phyloP scores from a whole-genome alignment of 768 basidiomycete species.

The Russula sp. region DNA sequence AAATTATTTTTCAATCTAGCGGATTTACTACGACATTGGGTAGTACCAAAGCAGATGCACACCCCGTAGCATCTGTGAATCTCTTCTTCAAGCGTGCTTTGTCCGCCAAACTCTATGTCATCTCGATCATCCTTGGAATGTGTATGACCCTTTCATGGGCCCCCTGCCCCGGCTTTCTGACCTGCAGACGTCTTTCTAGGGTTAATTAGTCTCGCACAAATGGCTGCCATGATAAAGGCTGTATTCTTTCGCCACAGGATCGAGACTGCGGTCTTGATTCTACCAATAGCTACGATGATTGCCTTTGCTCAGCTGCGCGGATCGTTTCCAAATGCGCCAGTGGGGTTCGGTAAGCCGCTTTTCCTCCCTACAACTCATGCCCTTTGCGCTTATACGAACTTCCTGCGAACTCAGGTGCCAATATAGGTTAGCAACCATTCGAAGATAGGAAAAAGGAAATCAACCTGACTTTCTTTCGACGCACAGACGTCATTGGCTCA shows the following conservation, averaged over 20 bases:
- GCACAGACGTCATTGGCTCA: conserved; percentile 13
- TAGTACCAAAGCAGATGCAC: neutral
- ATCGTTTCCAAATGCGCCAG: conserved; percentile 27
- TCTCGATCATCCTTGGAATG: conserved; percentile 17
- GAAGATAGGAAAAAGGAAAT: neutral
- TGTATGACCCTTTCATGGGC: conserved; percentile 1
- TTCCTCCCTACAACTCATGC: too few species aligned
- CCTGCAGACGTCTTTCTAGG: neutral
- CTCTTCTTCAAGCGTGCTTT: conserved; percentile 1
- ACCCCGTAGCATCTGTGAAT: neutral
- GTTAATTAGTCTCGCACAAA: conserved; percentile 13
- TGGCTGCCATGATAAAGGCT: conserved; percentile 14
- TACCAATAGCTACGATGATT: conserved; percentile 28
- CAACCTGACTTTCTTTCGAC: neutral
- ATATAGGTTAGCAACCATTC: conserved; percentile 8
- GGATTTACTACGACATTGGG: conserved; percentile 3
- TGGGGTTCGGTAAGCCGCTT: conserved; percentile 24
- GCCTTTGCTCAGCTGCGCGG: conserved; percentile 28
- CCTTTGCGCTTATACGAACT: neutral
- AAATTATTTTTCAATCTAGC: neutral
- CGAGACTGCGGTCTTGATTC: conserved; percentile 24
- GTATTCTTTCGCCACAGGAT: conserved; percentile 25
- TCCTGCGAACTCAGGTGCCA: neutral
- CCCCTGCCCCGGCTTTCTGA: neutral
- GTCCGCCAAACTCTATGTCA: conserved; percentile 10